Percentiles rank a stretch among this genome's conserved stretches.
Conservation (phyloP, 441 rosid species). For the Erodium trifolium region DNA sequence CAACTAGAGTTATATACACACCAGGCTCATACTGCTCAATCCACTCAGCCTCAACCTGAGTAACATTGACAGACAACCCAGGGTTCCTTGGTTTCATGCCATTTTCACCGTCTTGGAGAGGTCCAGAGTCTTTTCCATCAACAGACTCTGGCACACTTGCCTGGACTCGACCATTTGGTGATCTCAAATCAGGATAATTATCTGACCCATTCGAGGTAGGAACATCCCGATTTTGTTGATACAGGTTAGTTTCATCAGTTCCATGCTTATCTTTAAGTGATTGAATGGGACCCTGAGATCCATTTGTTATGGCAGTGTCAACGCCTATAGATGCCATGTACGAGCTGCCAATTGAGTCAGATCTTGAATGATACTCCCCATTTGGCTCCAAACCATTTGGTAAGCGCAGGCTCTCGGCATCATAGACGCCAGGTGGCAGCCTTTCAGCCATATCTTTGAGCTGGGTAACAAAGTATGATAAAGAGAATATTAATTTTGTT, state of each 20-base stretch:
- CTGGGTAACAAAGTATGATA: conserved; percentile 28
- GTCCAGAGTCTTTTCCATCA: conserved; percentile 43
- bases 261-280: conserved; percentile 39
- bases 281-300: conserved; percentile 31
- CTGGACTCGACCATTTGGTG: conserved; percentile 39
- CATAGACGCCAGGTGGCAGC: conserved; percentile 28
- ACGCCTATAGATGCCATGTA: conserved; percentile 36
- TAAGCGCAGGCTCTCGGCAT: conserved; percentile 43
- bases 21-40: conserved; percentile 96
- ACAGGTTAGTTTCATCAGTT: conserved; percentile 19
- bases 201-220: conserved; percentile 29
- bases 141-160: conserved; percentile 36
- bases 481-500: not conserved
- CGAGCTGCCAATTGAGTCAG: conserved; percentile 45
- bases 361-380: conserved; percentile 55
- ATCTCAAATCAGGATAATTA: conserved; percentile 30
- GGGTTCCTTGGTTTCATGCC: conserved; percentile 46
- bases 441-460: conserved; percentile 66
- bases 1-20: conserved; percentile 80
- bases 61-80: conserved; percentile 32
- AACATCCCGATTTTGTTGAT: conserved; percentile 15
- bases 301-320: conserved; percentile 34
- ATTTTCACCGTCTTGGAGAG: conserved; percentile 47
- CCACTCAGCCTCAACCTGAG: conserved; percentile 83
- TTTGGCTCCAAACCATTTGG: conserved; percentile 58